Base-by-base conservation (phyloP, 306 rosid genomes). In the Hylodesmum podocarpum region DNA sequence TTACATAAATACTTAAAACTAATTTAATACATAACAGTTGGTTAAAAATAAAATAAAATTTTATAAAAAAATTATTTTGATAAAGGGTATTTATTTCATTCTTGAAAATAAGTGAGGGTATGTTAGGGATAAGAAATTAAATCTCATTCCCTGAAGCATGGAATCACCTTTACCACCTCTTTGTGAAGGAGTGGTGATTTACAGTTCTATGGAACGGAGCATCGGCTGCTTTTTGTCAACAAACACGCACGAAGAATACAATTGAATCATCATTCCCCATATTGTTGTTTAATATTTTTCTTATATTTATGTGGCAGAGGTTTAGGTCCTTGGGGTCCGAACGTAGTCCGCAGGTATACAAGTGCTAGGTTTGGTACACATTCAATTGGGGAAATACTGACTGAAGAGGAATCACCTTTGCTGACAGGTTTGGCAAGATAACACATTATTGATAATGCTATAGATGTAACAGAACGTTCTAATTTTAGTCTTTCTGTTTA, bases 261-360 rank as follows among this genome's bases (percentile, higher is more conserved):
- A 21, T 41, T 49, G 75, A 67, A 55, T 43, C 61, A 66, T 27
- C 27, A 55, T 53, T 70, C 18, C 41, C 25, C 37, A 2, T 33
- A 33, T 33, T 6, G 4, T 6, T 37, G 59, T 62, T 73, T 40
- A 47, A 25, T 68, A 41, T 29, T 13, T 36, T 62, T 53, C 21
- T 51, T 72, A 40, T 37, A 47, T 66, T 24, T 19, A 41, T 67
- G 64, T 83, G 75, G 74, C 89, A 96, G 98, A 80, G 97, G 99
- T 49, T 82, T 96, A 66, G 99, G 99, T 75, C 98, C 99, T 73
- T 92, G 88, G 97, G 99, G 99, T 81, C 98, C 93, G 47, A 74
- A 85, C 75, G 44, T 91, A 43, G 97, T 96, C 68, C 89, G 84
- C 67, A 87, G 24, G 73, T 96, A 96, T 78, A 92, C 99, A 3